phyloP scores from a whole-genome alignment of 805 yeast genomes.

The Sugiyamaella floridensis region DNA sequence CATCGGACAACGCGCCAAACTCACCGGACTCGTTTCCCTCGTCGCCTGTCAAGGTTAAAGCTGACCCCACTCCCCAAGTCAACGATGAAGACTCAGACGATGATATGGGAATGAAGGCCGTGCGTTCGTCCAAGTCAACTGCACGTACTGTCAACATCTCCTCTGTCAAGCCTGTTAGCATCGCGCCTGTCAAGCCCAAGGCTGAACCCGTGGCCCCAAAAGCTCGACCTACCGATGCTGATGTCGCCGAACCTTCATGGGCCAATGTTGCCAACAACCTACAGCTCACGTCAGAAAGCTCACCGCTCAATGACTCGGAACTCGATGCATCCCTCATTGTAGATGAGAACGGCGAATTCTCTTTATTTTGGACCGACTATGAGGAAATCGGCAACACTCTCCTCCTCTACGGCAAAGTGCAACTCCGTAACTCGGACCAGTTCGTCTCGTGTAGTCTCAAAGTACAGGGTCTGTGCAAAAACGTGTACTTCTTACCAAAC shows the following conservation, averaged over 20 bases:
- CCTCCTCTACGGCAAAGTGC: slow-evolving; percentile 73
- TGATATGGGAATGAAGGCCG: slow-evolving; percentile 14
- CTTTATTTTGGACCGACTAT: slow-evolving; percentile 87
- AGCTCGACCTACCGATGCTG: background rate
- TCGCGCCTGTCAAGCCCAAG: background rate
- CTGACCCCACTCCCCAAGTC: background rate
- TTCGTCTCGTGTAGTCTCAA: slow-evolving; percentile 72
- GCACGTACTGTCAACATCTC: slow-evolving; percentile 1
- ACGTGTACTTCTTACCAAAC: slow-evolving; percentile 74
- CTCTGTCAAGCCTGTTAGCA: slow-evolving; percentile 1
- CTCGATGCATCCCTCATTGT: background rate
- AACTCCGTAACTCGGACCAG: slow-evolving; percentile 41
- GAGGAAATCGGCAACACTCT: slow-evolving; percentile 66
- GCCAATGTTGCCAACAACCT: background rate
- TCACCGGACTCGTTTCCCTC: background rate
- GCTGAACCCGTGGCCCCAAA: background rate
- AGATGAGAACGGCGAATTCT: slow-evolving; percentile 45
- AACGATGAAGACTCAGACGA: slow-evolving; percentile 42
- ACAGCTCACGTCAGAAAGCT: slow-evolving; percentile 1
- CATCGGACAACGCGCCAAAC: background rate
- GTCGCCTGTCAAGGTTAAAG: background rate
- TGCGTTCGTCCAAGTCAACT: slow-evolving; percentile 1
- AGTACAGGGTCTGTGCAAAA: slow-evolving; percentile 60
- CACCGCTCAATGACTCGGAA: background rate
- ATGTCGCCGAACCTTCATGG: background rate